Conservation (phyloP, 140 eudicot species). For the Flaveria floridana region DNA sequence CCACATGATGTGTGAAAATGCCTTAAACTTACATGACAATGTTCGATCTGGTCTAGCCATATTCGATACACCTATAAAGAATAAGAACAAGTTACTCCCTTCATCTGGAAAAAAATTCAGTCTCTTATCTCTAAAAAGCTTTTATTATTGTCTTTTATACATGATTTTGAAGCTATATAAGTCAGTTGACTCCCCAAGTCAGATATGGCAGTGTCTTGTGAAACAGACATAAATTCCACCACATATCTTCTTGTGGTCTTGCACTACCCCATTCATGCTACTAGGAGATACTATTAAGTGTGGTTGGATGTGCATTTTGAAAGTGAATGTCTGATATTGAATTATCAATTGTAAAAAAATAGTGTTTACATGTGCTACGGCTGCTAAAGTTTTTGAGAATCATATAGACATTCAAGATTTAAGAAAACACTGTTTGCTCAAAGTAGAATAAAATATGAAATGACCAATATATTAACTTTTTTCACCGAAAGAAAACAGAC, state of each 20-base stretch:
- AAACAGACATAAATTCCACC: background rate
- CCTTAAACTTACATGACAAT: conserved; percentile 57
- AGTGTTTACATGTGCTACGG: background rate
- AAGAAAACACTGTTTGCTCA: no score
- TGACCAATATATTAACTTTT: no score
- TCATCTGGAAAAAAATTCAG: background rate
- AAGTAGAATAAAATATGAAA: no score
- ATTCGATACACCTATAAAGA: conserved; percentile 66
- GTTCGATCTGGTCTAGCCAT: conserved; percentile 77
- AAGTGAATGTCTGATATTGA: background rate
- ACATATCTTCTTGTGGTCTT: background rate
- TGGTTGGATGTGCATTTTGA: background rate
- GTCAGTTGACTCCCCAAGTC: conserved; percentile 1
- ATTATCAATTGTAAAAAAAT: background rate
- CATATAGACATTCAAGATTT: no score
- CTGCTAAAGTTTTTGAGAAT: background rate
- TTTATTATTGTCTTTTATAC: background rate
- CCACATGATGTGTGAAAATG: conserved; percentile 65
- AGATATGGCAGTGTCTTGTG: background rate
- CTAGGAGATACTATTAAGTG: conserved; percentile 4
- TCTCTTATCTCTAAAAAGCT: background rate
- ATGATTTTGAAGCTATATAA: conserved; percentile 1
- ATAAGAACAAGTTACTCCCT: conserved; percentile 3
- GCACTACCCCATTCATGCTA: background rate
- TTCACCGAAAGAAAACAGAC: no score